Evolutionary conservation across 768 basidiomycete genomes (phyloP), one percentile per base, ranked within the genome.

Genomic region (Leccinellum luteum): DNA sequence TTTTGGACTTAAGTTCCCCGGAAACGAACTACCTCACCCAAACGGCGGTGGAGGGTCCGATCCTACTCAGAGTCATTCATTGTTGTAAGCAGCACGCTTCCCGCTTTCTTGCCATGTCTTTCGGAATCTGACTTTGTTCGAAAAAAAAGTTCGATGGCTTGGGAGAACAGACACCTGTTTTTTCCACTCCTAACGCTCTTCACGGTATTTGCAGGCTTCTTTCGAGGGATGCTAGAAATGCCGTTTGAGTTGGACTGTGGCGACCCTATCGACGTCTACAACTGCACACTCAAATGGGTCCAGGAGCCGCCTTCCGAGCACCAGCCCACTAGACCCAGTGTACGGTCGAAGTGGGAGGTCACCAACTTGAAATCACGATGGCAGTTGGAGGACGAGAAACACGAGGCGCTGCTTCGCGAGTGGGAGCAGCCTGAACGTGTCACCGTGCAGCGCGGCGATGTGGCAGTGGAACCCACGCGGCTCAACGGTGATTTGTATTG

Each of bases 391-490:
- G 51, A 41, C 14, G 51, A 51, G 6, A 25, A 45, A 4, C 51
- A 52, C 3, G 21, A 48, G 6, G 32, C 8, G 13, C 51, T 41
- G 17, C 28, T 54, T 14, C 34, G 31, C 13, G 54, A 55, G 34
- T 62, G 61, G 61, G 27, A 47, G 27, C 23, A 27, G 9, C 35
- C 35, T 35, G 64, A 63, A 17, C 52, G 27, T 6, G 49, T 4
- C 25, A 25, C 52, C 0, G n/a, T 62, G 4, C 56, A 62, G 34
- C 31, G 64, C 64, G 19, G 62, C 56, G 69, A 72, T 48, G 64
- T n/a, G n/a, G n/a, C 64, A 23, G 57, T 66, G 12, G 69, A 74
- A 25, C 67, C 69, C 14, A 55, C 61, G 32, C 66, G 60, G 27
- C 60, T 69, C 12, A 54, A 35, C 35, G 35, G 35, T 4, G 17